A percentile compares a stretch with the other conserved stretches of the same genome.
Conservation (phyloP, 2,329 filamentous ascomycete genomes). For the Ceratocystis alfenasii region DNA sequence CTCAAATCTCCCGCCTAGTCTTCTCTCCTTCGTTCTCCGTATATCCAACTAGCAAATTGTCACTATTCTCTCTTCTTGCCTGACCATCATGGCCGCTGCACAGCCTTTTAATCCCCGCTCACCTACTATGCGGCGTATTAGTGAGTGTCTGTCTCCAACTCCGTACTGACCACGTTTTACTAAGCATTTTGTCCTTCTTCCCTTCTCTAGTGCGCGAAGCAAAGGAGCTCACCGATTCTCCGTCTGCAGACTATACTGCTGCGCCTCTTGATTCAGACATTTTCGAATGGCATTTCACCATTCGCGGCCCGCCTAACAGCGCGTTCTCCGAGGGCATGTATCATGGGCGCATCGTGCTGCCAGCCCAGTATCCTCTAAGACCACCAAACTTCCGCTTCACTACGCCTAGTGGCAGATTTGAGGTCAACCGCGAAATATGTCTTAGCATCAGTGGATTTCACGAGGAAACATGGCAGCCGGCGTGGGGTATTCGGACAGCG, state of each 20-base stretch:
- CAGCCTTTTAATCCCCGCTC: slow-evolving; percentile 58
- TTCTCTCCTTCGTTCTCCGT: not conserved
- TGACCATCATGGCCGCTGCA: slow-evolving; percentile 30
- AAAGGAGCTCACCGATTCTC: slow-evolving; percentile 65
- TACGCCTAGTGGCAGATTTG: slow-evolving; percentile 84
- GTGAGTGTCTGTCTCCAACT: slow-evolving; percentile 38
- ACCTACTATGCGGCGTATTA: slow-evolving; percentile 73
- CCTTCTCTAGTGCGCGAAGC: slow-evolving; percentile 65
- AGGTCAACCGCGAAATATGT: slow-evolving; percentile 94
- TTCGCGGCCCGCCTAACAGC: slow-evolving; percentile 75
- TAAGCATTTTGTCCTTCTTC: not conserved
- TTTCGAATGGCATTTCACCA: slow-evolving; percentile 98
- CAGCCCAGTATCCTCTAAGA: slow-evolving; percentile 77
- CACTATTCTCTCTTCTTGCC: not conserved
- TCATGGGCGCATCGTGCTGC: slow-evolving; percentile 88
- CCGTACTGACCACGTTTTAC: not conserved
- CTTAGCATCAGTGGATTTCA: slow-evolving; percentile 88
- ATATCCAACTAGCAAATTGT: not conserved
- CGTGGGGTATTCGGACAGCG: slow-evolving; percentile 90
- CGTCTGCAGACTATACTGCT: slow-evolving; percentile 76
- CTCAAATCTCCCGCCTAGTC: not conserved
- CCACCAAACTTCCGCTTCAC: slow-evolving; percentile 93
- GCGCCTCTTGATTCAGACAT: slow-evolving; percentile 77
- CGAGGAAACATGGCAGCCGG: slow-evolving; percentile 97
- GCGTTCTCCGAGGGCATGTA: slow-evolving; percentile 75